These are phyloP conservation scores for Fomitopsis betulina DNA, from an alignment of 1,284 basidiomycete genomes.

Conservation along the genomic window DNA sequence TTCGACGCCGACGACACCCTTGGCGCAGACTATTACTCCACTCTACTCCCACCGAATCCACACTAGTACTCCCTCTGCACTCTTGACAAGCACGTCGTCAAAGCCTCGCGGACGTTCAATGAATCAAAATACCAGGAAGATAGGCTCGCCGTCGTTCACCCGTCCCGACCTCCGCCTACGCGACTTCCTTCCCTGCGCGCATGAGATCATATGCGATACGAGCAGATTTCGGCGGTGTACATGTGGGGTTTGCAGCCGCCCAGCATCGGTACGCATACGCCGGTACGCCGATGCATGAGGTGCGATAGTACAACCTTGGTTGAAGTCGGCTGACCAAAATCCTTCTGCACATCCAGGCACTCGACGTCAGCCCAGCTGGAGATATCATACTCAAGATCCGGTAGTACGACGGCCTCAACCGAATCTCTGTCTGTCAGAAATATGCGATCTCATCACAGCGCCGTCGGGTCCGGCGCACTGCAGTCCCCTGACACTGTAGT, in stretches of 20 bases:
- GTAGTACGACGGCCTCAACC: neutral
- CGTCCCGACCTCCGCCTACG: neutral
- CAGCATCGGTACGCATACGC: neutral
- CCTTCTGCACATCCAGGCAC: slow-evolving; percentile 1
- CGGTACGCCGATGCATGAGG: neutral
- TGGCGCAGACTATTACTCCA: neutral
- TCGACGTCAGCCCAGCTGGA: neutral
- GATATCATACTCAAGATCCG: neutral
- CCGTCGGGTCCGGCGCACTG: neutral
- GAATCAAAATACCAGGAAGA: neutral
- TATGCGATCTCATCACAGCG: neutral
- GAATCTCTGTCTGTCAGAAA: neutral
- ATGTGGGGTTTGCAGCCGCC: neutral
- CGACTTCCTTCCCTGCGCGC: slow-evolving; percentile 1
- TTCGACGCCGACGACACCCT: neutral
- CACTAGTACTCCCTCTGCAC: neutral
- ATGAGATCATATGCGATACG: neutral
- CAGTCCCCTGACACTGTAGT: slow-evolving; percentile 1
- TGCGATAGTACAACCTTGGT: neutral
- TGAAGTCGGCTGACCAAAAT: slow-evolving; percentile 9
- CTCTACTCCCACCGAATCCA: neutral
- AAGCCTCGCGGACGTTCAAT: too few relatives aligned
- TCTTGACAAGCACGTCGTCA: neutral
- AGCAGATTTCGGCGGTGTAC: neutral
- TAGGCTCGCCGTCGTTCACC: neutral